Evolutionary conservation across 345 rosid species (phyloP), one percentile per base, ranked within the genome.

Genomic region (Citrus sinensis): DNA sequence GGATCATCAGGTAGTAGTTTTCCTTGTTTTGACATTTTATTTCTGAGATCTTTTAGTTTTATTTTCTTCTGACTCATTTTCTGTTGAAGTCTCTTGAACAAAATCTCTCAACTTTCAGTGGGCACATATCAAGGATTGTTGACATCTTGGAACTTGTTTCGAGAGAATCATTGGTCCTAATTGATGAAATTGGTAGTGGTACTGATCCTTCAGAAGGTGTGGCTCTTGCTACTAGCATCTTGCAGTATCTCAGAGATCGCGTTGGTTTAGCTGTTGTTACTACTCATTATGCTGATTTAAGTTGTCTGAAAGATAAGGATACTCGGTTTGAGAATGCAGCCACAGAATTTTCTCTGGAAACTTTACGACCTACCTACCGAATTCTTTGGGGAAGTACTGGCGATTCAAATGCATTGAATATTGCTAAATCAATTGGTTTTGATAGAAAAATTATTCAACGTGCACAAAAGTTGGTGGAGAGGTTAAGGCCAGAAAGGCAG

Each of bases 131-230:
- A 8, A 84, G 93, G 81, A 87, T 95, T 69, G 69, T 93, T 82
- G 86, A 85, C 78, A 91, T 95, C 76, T 84, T 93, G 88, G 90
- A 90, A 74, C 81, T 88, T 77, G 88, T 88, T 82, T 85, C 98
- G 24, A 83, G 86, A 73, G 90, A 88, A 75, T 95, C 99, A 30
- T 97, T 95, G 73, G 95, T 95, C 73, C 93, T 95, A 42, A 79
- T 95, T 78, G 99, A 95, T 59, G 99, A 95, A 90, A 92, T 95
- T 78, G 90, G 98, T 67, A 86, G 97, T 42, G 99, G 99, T 81
- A 95, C 98, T 79, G 99, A 95, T 89, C 99, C 99, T 76, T 86
- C 94, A 9, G 97, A 95, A 88, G 98, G 99, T 19, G 94, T 93
- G 77, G 96, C 96, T 54, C 94, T 95, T 66, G 87, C 98, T 40